Evolutionary conservation across 176 grass and related monocot species (phyloP).

Genomic region (Rhynchospora pubera): DNA sequence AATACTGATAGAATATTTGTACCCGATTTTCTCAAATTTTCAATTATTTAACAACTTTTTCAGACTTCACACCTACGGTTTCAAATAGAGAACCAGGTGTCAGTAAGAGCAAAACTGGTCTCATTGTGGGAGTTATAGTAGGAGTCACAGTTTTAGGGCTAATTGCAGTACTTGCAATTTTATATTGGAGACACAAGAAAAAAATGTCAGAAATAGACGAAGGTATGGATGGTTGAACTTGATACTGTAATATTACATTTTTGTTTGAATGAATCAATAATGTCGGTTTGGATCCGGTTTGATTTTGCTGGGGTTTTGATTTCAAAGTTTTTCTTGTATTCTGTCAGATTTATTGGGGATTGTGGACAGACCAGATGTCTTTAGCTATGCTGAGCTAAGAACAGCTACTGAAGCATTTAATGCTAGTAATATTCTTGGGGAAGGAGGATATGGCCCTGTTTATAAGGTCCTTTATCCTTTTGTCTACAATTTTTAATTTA

Average conservation of each 20-base stretch:
- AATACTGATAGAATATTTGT: neutral
- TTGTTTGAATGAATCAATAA: neutral
- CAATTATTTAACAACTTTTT: slow-evolving; percentile 23
- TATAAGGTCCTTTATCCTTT: slow-evolving; percentile 42
- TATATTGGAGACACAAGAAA: slow-evolving; percentile 17
- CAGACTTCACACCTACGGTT: slow-evolving; percentile 69
- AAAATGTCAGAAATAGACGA: slow-evolving; percentile 9
- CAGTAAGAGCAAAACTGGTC: slow-evolving; percentile 29
- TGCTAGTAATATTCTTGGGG: slow-evolving; percentile 61
- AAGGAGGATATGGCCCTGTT: slow-evolving; percentile 84
- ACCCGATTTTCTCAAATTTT: neutral
- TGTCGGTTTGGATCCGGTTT: neutral
- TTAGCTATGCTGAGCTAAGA: slow-evolving; percentile 57
- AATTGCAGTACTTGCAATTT: slow-evolving; percentile 15
- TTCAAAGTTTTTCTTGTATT: neutral
- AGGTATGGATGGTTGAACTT: neutral
- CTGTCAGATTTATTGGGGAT: slow-evolving; percentile 48
- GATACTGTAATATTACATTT: neutral
- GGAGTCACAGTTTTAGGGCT: slow-evolving; percentile 42
- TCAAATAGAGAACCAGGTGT: slow-evolving; percentile 16
- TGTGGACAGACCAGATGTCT: slow-evolving; percentile 46
- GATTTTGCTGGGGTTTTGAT: neutral
- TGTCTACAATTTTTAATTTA: neutral
- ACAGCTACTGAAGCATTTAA: slow-evolving; percentile 62
- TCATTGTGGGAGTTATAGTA: slow-evolving; percentile 44